These are phyloP conservation scores for Xerocomus tenax DNA, from an alignment of 1,284 basidiomycete species.

Conservation along the genomic window DNA sequence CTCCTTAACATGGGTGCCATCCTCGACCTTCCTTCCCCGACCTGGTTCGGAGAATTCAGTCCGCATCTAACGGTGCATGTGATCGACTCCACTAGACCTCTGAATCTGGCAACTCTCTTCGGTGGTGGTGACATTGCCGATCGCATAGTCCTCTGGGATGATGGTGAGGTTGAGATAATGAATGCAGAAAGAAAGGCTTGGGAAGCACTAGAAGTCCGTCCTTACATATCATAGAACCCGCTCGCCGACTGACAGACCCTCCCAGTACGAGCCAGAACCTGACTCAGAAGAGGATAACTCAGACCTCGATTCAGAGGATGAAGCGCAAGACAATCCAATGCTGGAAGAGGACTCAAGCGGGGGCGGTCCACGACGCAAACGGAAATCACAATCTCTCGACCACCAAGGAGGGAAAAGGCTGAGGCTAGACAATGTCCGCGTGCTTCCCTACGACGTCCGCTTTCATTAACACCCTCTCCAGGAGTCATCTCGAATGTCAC, in stretches of 20 bases:
- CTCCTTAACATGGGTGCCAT: constrained; percentile 90
- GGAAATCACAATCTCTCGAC: constrained; percentile 44
- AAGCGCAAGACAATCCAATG: constrained; percentile 33
- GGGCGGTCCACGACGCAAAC: constrained; percentile 44
- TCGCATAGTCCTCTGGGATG: constrained; percentile 81
- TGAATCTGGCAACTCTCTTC: constrained; percentile 86
- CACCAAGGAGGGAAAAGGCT: constrained; percentile 42
- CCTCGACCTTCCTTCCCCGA: constrained; percentile 66
- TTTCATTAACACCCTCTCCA: constrained; percentile 14
- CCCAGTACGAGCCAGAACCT: constrained; percentile 62
- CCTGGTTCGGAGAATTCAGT: constrained; percentile 69
- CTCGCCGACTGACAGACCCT: not conserved
- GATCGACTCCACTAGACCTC: constrained; percentile 89
- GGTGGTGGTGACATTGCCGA: constrained; percentile 62
- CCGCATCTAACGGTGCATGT: constrained; percentile 70
- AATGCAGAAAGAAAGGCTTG: constrained; percentile 63
- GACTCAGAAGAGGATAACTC: constrained; percentile 58
- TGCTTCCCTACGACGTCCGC: not conserved
- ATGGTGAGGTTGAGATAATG: constrained; percentile 66
- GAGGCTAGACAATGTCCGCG: constrained; percentile 39
- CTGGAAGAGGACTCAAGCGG: constrained; percentile 41
- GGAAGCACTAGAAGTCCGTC: constrained; percentile 69
- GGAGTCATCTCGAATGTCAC: constrained; percentile 46
- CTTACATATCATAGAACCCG: not conserved
- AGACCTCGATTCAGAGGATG: constrained; percentile 44